Evolutionary conservation across 106 monocot species (phyloP).

Genomic region (Phalaenopsis equestris): DNA sequence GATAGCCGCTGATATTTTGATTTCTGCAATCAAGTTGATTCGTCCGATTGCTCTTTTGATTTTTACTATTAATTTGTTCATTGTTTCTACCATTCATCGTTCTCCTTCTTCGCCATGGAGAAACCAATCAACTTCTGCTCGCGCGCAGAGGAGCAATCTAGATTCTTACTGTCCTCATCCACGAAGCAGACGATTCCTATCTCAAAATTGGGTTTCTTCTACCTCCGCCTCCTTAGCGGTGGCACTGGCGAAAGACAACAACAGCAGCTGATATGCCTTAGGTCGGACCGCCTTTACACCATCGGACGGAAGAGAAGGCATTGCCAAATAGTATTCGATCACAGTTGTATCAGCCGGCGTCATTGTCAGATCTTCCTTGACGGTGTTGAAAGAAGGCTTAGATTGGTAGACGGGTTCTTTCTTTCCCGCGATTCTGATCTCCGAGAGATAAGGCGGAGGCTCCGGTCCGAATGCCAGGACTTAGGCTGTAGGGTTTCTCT

Average conservation of each 20-base stretch:
- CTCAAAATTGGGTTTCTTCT: slow-evolving; percentile 12
- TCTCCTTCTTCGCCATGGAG: not conserved
- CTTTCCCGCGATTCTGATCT: slow-evolving; percentile 7
- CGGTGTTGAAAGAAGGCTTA: slow-evolving; percentile 29
- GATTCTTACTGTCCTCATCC: not conserved
- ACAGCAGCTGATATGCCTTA: slow-evolving; percentile 19
- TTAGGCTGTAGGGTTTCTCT: slow-evolving; percentile 17
- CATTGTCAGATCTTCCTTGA: slow-evolving; percentile 64
- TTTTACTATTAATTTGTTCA: not conserved
- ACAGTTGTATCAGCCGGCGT: slow-evolving; percentile 33
- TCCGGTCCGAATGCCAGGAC: not conserved
- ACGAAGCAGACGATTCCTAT: slow-evolving; percentile 1
- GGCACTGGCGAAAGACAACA: not conserved
- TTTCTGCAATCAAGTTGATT: not conserved
- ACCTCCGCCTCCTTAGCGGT: slow-evolving; percentile 27
- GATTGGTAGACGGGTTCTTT: slow-evolving; percentile 42
- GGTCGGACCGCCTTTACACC: slow-evolving; percentile 54
- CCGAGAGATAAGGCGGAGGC: slow-evolving; percentile 13
- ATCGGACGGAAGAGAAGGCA: slow-evolving; percentile 31
- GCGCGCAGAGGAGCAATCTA: not conserved
- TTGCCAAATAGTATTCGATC: slow-evolving; percentile 28
- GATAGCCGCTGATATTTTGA: not conserved
- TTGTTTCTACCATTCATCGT: not conserved
- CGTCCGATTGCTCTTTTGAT: not conserved
- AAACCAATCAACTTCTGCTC: not conserved